Percentiles rank a stretch among this genome's conserved stretches.
Conservation (phyloP, 2,329 filamentous ascomycete species). For the Penicillium psychrosexuale region DNA sequence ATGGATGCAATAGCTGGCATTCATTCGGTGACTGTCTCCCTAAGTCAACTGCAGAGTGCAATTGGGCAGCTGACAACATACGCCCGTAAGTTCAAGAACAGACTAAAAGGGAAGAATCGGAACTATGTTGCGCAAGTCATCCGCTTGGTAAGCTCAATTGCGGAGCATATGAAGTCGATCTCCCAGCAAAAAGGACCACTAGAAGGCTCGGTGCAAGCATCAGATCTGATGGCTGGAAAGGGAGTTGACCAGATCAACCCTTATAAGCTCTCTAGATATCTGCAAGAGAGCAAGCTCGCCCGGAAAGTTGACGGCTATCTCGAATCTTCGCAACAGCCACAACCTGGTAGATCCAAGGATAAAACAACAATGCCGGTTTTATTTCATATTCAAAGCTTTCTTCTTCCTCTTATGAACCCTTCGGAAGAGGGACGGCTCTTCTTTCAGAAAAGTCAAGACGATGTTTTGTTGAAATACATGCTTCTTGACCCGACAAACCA, state of each 20-base stretch:
- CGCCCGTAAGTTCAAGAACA: constrained; percentile 81
- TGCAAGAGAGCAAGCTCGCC: constrained; percentile 87
- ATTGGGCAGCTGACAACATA: constrained; percentile 76
- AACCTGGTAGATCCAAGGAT: constrained; percentile 32
- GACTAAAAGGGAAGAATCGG: constrained; percentile 83
- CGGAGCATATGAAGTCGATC: constrained; percentile 62
- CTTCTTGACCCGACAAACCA: constrained; percentile 88
- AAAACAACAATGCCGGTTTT: constrained; percentile 52
- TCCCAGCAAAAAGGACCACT: constrained; percentile 38
- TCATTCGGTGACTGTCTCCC: constrained; percentile 71
- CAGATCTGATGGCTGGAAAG: constrained; percentile 73
- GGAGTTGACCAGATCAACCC: constrained; percentile 94
- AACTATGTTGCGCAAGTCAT: constrained; percentile 87
- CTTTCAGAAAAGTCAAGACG: constrained; percentile 47
- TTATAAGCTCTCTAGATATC: constrained; percentile 80
- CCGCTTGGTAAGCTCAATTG: constrained; percentile 75
- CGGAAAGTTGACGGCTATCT: constrained; percentile 92
- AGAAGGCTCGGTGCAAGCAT: constrained; percentile 68
- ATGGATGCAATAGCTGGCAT: constrained; percentile 92
- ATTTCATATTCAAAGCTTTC: constrained; percentile 65
- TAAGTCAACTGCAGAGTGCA: constrained; percentile 69
- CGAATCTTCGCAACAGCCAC: constrained; percentile 56
- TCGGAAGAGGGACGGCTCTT: constrained; percentile 65
- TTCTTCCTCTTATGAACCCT: constrained; percentile 81
- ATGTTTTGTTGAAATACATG: constrained; percentile 72